Conservation (phyloP, 2,329 filamentous ascomycete species). For the Colletotrichum aenigma region DNA sequence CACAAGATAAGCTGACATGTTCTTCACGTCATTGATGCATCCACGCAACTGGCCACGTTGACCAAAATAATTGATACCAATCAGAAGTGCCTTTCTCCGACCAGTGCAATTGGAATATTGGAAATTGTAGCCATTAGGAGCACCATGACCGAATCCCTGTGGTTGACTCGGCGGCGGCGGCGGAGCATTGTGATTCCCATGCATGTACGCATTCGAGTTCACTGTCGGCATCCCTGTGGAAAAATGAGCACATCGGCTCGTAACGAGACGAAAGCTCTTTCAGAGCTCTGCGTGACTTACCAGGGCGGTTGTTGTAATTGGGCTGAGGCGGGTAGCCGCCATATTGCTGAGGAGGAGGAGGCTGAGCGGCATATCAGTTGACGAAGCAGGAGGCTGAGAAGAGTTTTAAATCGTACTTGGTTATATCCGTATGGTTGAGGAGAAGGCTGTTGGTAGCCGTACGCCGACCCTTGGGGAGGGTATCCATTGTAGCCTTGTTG, state of each 20-base stretch:
- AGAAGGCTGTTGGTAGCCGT: conserved; percentile 54
- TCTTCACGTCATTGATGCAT: conserved; percentile 97
- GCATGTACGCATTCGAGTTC: conserved; percentile 58
- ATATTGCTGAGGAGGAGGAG: conserved; percentile 47
- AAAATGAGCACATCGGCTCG: not conserved
- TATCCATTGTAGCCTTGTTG: conserved; percentile 49
- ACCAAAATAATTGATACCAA: conserved; percentile 96
- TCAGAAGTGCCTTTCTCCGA: conserved; percentile 84
- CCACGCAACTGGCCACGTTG: conserved; percentile 89
- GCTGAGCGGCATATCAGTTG: conserved; percentile 27
- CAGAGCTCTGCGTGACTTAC: conserved; percentile 37
- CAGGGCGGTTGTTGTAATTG: conserved; percentile 53
- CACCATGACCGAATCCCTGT: conserved; percentile 80
- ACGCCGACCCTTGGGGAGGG: conserved; percentile 46
- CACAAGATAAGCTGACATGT: conserved; percentile 91
- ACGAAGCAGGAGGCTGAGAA: not conserved
- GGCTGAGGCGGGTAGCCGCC: conserved; percentile 47
- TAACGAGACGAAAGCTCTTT: not conserved
- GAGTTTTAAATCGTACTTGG: conserved; percentile 34
- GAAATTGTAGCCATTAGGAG: conserved; percentile 80
- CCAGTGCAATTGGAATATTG: conserved; percentile 93
- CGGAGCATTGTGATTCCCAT: conserved; percentile 63
- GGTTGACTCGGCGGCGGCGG: conserved; percentile 69
- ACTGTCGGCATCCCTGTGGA: conserved; percentile 42
- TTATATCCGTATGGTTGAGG: conserved; percentile 52